These are phyloP conservation scores for Aureoboletus auriporus DNA, from an alignment of 768 basidiomycete species.

Conservation along the genomic window DNA sequence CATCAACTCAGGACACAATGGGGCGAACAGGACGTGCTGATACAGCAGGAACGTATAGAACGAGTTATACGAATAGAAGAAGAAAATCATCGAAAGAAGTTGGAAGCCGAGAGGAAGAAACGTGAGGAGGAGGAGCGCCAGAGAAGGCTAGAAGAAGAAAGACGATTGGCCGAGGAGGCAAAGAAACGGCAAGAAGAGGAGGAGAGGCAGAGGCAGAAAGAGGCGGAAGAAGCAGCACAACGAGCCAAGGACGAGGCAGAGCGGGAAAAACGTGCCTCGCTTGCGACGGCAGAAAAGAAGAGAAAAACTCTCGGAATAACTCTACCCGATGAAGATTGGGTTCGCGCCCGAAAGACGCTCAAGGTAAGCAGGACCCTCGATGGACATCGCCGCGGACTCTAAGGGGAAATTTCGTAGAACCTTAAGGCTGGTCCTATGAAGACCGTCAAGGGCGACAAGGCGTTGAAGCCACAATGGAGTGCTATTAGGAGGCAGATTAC, in stretches of 20 bases:
- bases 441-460: constrained; percentile 55
- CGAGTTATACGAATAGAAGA: constrained; percentile 59
- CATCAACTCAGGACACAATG: constrained; percentile 40
- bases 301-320: constrained; percentile 48
- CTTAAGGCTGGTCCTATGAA: constrained; percentile 66
- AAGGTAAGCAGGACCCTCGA: constrained; percentile 38
- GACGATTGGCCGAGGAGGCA: constrained; percentile 40
- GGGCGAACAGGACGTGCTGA: constrained; percentile 39
- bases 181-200: constrained; percentile 40
- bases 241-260: constrained; percentile 32
- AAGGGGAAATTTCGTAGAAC: constrained; percentile 34
- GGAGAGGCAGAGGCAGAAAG: constrained; percentile 34
- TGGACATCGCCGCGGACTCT: constrained; percentile 20
- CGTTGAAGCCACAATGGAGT: constrained; percentile 58
- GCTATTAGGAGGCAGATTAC: constrained; percentile 73
- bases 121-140: constrained; percentile 46
- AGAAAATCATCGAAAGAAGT: constrained; percentile 46
- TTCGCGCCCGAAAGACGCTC: constrained; percentile 47
- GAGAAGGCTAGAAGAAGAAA: constrained; percentile 47
- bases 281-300: constrained; percentile 36
- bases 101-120: constrained; percentile 55
- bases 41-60: constrained; percentile 58
- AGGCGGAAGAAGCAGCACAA: constrained; percentile 29
- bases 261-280: constrained; percentile 33
- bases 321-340: constrained; percentile 64